Percentiles rank a stretch among this genome's conserved stretches.
phyloP scores from a whole-genome alignment of 345 rosid genomes.

The Diplotaxis tenuifolia region DNA sequence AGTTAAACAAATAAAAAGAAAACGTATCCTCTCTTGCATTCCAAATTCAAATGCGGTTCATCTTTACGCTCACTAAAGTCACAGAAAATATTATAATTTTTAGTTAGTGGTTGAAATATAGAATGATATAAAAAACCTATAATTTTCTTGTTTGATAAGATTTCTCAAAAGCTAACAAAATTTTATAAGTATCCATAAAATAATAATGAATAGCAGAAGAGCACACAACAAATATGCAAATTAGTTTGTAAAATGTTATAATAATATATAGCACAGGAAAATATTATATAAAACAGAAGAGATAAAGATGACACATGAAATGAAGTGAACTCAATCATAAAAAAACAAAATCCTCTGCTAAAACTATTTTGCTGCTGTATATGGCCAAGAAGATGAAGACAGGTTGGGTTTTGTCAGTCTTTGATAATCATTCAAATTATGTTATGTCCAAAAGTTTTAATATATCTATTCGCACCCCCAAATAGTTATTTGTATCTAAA shows the following conservation, averaged over 20 bases:
- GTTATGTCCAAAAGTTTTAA: constrained; percentile 5
- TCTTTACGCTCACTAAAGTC: background rate
- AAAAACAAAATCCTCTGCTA: constrained; percentile 9
- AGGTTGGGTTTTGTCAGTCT: constrained; percentile 36
- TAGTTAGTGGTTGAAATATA: background rate
- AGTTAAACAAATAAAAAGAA: background rate
- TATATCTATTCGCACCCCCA: constrained; percentile 8
- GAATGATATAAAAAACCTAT: background rate
- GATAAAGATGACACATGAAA: constrained; percentile 40
- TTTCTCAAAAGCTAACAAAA: background rate
- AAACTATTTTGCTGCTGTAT: constrained; percentile 32
- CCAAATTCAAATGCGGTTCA: background rate
- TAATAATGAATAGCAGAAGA: constrained; percentile 22
- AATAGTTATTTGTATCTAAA: background rate
- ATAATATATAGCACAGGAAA: background rate
- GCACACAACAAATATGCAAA: constrained; percentile 20
- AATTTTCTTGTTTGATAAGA: background rate
- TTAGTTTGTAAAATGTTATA: background rate
- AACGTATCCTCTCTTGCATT: background rate
- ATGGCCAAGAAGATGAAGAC: constrained; percentile 38
- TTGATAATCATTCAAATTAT: background rate
- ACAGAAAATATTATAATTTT: background rate
- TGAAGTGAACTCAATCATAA: constrained; percentile 33
- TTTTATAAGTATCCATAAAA: background rate
- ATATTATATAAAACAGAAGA: constrained; percentile 24